Evolutionary conservation across 495 filamentous ascomycete genomes (phyloP).

Genomic region (Antarctomyces pellizariae): DNA sequence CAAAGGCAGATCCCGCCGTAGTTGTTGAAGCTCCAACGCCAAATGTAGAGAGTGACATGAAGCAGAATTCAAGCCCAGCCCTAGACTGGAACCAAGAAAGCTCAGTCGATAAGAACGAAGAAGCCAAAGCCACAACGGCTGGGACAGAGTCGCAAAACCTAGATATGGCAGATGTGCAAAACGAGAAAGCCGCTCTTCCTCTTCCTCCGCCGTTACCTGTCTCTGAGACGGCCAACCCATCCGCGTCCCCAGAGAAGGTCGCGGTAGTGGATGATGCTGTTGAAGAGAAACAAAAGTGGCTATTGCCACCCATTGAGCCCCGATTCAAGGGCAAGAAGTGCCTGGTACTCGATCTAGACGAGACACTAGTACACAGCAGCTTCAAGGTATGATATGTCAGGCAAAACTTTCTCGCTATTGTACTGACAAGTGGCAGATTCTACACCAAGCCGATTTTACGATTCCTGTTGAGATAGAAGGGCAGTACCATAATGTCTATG

Average conservation of each 20-base stretch:
- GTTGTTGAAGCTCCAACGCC: conserved; percentile 11
- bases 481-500: conserved; percentile 97
- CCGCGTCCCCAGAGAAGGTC: conserved; percentile 10
- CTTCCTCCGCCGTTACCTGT: conserved; percentile 31
- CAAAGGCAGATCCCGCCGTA: conserved; percentile 9
- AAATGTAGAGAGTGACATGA: conserved; percentile 3
- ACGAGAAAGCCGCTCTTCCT: conserved; percentile 13
- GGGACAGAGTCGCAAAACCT: conserved; percentile 7
- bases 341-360: conserved; percentile 84
- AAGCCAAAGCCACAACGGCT: conserved; percentile 37
- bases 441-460: conserved; percentile 96
- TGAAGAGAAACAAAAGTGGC: conserved; percentile 35
- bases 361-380: conserved; percentile 97
- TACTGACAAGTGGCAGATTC: conserved; percentile 36
- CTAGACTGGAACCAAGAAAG: neutral
- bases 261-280: conserved; percentile 16
- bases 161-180: conserved; percentile 22
- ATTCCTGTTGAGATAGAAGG: conserved; percentile 98
- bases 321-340: conserved; percentile 75
- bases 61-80: conserved; percentile 4
- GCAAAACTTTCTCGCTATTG: conserved; percentile 2
- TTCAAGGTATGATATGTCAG: conserved; percentile 52
- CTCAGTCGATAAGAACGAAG: conserved; percentile 16
- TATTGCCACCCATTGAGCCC: conserved; percentile 57
- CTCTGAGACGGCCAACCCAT: conserved; percentile 15